Percentiles rank a stretch among this genome's conserved stretches.
These are phyloP conservation scores for Hortiboletus campestris DNA, from an alignment of 768 basidiomycete genomes.

Conservation along the genomic window DNA sequence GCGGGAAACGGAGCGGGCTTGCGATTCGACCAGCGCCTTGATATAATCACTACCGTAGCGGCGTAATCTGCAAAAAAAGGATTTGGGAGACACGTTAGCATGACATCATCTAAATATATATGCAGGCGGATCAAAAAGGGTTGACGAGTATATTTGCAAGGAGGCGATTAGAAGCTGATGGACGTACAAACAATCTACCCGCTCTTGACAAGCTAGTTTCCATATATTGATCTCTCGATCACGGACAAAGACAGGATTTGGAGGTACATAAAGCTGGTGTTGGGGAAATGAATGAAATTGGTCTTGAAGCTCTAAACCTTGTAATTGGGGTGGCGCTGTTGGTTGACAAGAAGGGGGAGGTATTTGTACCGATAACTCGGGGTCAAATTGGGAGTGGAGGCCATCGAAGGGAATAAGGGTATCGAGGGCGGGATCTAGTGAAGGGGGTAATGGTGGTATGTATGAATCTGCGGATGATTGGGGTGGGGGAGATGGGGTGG, in stretches of 20 bases:
- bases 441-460: slow-evolving; percentile 2
- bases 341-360: slow-evolving; percentile 8
- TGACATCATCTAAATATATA: slow-evolving; percentile 5
- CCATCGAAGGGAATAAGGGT: slow-evolving; percentile 29
- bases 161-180: slow-evolving; percentile 1
- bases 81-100: slow-evolving; percentile 4
- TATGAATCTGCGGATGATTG: slow-evolving; percentile 1
- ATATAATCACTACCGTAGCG: slow-evolving; percentile 34
- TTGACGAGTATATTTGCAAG: slow-evolving; percentile 1
- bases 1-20: slow-evolving; percentile 16
- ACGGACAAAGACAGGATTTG: slow-evolving; percentile 27
- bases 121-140: slow-evolving; percentile 6
- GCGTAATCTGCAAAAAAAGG: slow-evolving; percentile 20
- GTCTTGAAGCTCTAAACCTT: slow-evolving; percentile 23
- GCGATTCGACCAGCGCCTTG: slow-evolving; percentile 32
- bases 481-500: background rate
- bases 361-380: slow-evolving; percentile 20
- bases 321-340: slow-evolving; percentile 13
- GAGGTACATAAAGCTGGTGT: slow-evolving; percentile 28
- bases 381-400: slow-evolving; percentile 18
- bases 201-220: slow-evolving; percentile 36
- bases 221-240: slow-evolving; percentile 36
- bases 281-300: slow-evolving; percentile 26
- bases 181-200: slow-evolving; percentile 34
- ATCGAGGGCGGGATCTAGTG: slow-evolving; percentile 23